phyloP scores from a whole-genome alignment of 768 basidiomycete species.

The Rhodotorula paludigena region DNA sequence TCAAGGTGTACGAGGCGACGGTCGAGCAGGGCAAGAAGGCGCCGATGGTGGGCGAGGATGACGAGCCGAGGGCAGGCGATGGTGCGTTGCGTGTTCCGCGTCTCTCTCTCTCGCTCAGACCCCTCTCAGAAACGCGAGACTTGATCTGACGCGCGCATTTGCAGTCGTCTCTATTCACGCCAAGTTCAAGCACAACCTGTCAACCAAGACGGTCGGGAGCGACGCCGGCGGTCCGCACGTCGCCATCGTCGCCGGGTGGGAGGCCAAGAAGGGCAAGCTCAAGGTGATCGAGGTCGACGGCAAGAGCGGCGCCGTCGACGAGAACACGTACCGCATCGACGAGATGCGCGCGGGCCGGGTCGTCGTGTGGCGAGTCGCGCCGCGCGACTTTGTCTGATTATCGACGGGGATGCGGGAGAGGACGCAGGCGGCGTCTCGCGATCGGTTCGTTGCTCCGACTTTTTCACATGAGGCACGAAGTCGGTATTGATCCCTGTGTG shows the following conservation, averaged over 20 bases:
- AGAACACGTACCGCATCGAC: slow-evolving; percentile 27
- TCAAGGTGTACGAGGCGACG: slow-evolving; percentile 23
- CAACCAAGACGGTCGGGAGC: slow-evolving; percentile 23
- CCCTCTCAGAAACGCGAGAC: too few relatives aligned
- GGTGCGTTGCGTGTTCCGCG: slow-evolving; percentile 18
- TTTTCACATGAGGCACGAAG: too few relatives aligned
- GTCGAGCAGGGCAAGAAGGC: slow-evolving; percentile 27
- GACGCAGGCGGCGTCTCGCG: too few relatives aligned
- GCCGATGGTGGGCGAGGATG: slow-evolving; percentile 1
- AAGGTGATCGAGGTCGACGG: slow-evolving; percentile 27
- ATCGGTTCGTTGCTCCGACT: too few relatives aligned
- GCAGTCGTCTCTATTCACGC: slow-evolving; percentile 22
- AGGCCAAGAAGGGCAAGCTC: slow-evolving; percentile 36
- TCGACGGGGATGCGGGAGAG: too few relatives aligned
- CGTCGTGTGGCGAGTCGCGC: slow-evolving; percentile 23
- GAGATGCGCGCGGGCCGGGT: slow-evolving; percentile 30
- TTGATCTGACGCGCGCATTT: too few relatives aligned
- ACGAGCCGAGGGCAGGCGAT: slow-evolving; percentile 34
- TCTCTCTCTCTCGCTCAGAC: not conserved
- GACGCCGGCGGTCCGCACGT: slow-evolving; percentile 4
- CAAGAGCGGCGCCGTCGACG: slow-evolving; percentile 21
- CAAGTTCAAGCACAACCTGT: slow-evolving; percentile 38
- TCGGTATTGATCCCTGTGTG: too few relatives aligned
- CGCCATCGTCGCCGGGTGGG: slow-evolving; percentile 34
- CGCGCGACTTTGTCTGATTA: slow-evolving; percentile 9